Percentiles rank a stretch among this genome's conserved stretches.
Conservation (phyloP, 495 filamentous ascomycete species). For the Staphylotrichum longicolle region DNA sequence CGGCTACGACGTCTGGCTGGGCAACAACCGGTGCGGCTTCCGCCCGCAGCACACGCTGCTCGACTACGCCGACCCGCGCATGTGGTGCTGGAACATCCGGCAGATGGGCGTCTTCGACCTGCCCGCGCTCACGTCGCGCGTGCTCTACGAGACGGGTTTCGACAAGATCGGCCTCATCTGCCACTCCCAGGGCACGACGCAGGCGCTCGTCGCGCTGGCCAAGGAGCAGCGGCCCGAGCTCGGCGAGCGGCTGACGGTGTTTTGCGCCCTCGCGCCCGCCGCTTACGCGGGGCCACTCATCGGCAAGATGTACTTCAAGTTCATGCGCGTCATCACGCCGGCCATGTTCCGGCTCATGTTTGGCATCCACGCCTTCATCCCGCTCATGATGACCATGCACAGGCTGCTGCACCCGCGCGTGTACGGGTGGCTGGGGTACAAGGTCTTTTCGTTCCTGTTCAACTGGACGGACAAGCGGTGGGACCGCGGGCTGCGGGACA, state of each 20-base stretch:
- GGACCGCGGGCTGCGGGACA: conserved; percentile 75
- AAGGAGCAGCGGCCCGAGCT: conserved; percentile 91
- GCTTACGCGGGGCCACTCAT: conserved; percentile 88
- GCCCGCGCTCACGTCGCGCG: conserved; percentile 80
- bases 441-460: conserved; percentile 87
- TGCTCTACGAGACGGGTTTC: conserved; percentile 80
- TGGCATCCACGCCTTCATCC: conserved; percentile 93
- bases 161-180: conserved; percentile 77
- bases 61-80: conserved; percentile 72
- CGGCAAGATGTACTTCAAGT: conserved; percentile 84
- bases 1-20: conserved; percentile 96
- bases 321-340: conserved; percentile 80
- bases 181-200: conserved; percentile 90
- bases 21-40: conserved; percentile 91
- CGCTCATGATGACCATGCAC: conserved; percentile 89
- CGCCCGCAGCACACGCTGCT: conserved; percentile 70
- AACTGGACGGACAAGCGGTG: conserved; percentile 83
- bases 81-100: conserved; percentile 97
- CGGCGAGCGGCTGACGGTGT: conserved; percentile 79
- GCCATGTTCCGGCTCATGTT: conserved; percentile 77
- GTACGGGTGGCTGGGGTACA: conserved; percentile 86
- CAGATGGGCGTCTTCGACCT: conserved; percentile 93
- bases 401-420: conserved; percentile 57
- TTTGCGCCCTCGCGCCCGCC: conserved; percentile 89
- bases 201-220: conserved; percentile 84